Conservation (phyloP, 768 basidiomycete species). For the Pleurotus pulmonarius region DNA sequence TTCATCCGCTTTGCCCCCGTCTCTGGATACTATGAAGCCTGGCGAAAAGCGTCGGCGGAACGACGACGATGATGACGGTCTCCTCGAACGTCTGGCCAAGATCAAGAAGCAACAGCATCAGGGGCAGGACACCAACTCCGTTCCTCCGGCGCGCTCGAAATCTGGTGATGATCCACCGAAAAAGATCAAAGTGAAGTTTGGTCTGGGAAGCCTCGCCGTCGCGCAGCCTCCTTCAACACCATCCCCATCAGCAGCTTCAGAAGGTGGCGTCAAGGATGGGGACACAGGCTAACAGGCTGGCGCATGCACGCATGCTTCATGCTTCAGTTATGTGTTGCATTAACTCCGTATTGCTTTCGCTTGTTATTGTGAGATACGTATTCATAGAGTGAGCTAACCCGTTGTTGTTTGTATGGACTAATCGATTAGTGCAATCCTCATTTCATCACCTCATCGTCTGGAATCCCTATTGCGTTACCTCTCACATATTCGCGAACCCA, state of each 20-base stretch:
- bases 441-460: too few species aligned
- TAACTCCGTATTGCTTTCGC: slow-evolving; percentile 5
- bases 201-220: slow-evolving; percentile 35
- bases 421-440: background rate
- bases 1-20: slow-evolving; percentile 21
- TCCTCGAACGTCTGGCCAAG: slow-evolving; percentile 61
- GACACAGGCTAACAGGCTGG: slow-evolving; percentile 55
- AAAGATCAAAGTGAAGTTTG: slow-evolving; percentile 75
- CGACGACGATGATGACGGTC: slow-evolving; percentile 70
- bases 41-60: slow-evolving; percentile 72
- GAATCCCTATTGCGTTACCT: too few species aligned
- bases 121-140: slow-evolving; percentile 32
- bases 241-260: slow-evolving; percentile 46
- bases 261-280: slow-evolving; percentile 66
- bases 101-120: slow-evolving; percentile 45
- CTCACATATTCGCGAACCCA: too few species aligned
- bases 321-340: background rate
- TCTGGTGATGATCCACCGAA: slow-evolving; percentile 55
- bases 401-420: slow-evolving; percentile 8
- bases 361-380: slow-evolving; percentile 4
- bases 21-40: slow-evolving; percentile 44
- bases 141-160: slow-evolving; percentile 32
- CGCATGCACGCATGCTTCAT: background rate
- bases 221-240: slow-evolving; percentile 15
- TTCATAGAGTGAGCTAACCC: slow-evolving; percentile 3